phyloP scores from a whole-genome alignment of 306 rosid species.

The Vigna angularis region DNA sequence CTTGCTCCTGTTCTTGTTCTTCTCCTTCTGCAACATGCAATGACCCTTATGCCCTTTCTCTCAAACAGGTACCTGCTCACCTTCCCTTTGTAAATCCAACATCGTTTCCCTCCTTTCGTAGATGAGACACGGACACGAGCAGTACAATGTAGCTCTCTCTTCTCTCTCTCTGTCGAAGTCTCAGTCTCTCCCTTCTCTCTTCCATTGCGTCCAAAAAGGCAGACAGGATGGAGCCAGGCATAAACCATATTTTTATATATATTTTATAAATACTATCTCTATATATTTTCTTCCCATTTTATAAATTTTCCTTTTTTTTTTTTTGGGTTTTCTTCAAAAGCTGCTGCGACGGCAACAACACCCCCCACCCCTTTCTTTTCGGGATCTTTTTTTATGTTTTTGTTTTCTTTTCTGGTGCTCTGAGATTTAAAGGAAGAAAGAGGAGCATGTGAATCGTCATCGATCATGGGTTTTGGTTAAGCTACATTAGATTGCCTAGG shows the following conservation, averaged over 20 bases:
- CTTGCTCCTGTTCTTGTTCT: neutral
- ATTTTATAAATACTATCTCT: conserved; percentile 11
- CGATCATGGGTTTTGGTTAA: conserved; percentile 40
- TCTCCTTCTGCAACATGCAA: conserved; percentile 39
- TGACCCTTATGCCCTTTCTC: conserved; percentile 57
- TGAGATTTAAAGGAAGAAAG: conserved; percentile 48
- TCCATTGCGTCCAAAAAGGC: conserved; percentile 70
- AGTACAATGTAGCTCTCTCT: conserved; percentile 69
- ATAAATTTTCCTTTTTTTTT: conserved; percentile 36
- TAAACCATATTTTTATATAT: conserved; percentile 24
- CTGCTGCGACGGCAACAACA: conserved; percentile 44
- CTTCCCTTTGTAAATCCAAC: conserved; percentile 62
- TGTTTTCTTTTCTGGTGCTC: neutral
- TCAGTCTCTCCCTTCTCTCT: conserved; percentile 59
- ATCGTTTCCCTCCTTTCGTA: conserved; percentile 61
- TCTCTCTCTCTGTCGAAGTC: conserved; percentile 47
- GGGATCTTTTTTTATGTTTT: conserved; percentile 7
- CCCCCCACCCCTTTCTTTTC: neutral
- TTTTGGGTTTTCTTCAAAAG: conserved; percentile 41
- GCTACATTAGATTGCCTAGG: conserved; percentile 33
- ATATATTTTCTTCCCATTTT: conserved; percentile 31
- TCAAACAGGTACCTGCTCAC: conserved; percentile 55
- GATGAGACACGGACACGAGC: conserved; percentile 47
- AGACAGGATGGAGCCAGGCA: conserved; percentile 90
- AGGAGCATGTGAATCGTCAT: conserved; percentile 47